Conservation (phyloP, 164 flowering plant species). For the Berberis vulgaris region DNA sequence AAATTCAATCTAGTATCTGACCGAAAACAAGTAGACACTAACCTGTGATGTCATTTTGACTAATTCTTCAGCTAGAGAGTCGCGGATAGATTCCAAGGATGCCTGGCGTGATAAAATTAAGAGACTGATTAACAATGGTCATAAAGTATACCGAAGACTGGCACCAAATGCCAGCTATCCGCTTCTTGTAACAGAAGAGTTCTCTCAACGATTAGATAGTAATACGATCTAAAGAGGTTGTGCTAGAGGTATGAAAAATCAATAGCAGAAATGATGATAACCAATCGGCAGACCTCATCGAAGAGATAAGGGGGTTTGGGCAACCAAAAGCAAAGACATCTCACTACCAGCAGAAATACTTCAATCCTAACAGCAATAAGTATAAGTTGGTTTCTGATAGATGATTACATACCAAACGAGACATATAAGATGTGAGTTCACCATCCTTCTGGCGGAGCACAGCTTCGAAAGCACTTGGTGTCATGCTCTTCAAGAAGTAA, state of each 20-base stretch:
- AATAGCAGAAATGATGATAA: too few species aligned
- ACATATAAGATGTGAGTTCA: constrained; percentile 91
- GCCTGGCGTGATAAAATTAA: constrained; percentile 31
- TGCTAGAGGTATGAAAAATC: too few species aligned
- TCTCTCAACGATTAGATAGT: too few species aligned
- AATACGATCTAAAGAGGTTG: too few species aligned
- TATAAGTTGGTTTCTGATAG: neutral
- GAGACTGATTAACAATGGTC: neutral
- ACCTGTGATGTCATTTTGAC: constrained; percentile 96
- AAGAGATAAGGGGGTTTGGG: too few species aligned
- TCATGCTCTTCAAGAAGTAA: constrained; percentile 80
- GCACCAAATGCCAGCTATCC: too few species aligned
- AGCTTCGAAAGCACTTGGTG: constrained; percentile 81
- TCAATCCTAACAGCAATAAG: neutral
- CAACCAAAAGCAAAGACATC: too few species aligned
- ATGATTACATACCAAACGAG: constrained; percentile 67
- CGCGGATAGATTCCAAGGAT: constrained; percentile 93
- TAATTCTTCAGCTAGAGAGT: constrained; percentile 93
- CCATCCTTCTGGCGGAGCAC: constrained; percentile 96
- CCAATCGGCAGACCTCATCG: too few species aligned
- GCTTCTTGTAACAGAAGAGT: too few species aligned
- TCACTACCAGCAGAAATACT: neutral
- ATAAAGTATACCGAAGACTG: too few species aligned
- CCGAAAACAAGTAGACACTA: constrained; percentile 3
- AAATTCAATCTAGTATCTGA: neutral